These are phyloP conservation scores for Myriosclerotinia duriaeana DNA, from an alignment of 2,329 filamentous ascomycete species.

Conservation along the genomic window DNA sequence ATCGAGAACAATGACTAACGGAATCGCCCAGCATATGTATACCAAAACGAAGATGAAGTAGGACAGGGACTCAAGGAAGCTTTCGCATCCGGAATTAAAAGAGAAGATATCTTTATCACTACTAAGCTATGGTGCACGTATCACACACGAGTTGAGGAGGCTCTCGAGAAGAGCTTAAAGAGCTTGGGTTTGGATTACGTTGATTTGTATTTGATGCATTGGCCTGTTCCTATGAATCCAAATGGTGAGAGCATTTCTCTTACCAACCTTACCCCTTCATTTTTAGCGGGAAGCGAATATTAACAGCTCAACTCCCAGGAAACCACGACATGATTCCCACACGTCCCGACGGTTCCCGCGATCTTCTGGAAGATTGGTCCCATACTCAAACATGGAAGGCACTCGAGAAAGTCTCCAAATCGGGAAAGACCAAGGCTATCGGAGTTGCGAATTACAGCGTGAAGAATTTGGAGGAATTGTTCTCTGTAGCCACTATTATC, in stretches of 20 bases:
- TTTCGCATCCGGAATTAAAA: slow-evolving; percentile 64
- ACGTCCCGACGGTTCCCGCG: slow-evolving; percentile 68
- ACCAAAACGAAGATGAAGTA: slow-evolving; percentile 80
- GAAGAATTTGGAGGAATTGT: slow-evolving; percentile 41
- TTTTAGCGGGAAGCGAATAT: not conserved
- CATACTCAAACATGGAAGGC: slow-evolving; percentile 76
- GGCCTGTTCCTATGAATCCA: slow-evolving; percentile 79
- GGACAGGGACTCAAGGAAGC: slow-evolving; percentile 71
- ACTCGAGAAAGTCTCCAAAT: slow-evolving; percentile 65
- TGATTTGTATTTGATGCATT: slow-evolving; percentile 81
- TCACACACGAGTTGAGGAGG: slow-evolving; percentile 66
- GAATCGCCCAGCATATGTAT: slow-evolving; percentile 61
- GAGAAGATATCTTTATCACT: slow-evolving; percentile 64
- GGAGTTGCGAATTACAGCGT: slow-evolving; percentile 48
- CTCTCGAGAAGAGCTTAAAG: slow-evolving; percentile 70
- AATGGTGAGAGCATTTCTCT: slow-evolving; percentile 50
- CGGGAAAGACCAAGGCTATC: slow-evolving; percentile 54
- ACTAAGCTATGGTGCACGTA: slow-evolving; percentile 74
- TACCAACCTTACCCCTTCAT: slow-evolving; percentile 15
- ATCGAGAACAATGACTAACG: slow-evolving; percentile 41
- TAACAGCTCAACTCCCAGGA: slow-evolving; percentile 43
- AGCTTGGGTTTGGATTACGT: slow-evolving; percentile 76
- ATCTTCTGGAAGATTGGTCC: slow-evolving; percentile 67
- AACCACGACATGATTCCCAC: slow-evolving; percentile 75
- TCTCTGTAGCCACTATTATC: slow-evolving; percentile 46